Percentiles rank a stretch among this genome's conserved stretches.
Conservation (phyloP, 768 basidiomycete species). For the Infundibulicybe gibba region DNA sequence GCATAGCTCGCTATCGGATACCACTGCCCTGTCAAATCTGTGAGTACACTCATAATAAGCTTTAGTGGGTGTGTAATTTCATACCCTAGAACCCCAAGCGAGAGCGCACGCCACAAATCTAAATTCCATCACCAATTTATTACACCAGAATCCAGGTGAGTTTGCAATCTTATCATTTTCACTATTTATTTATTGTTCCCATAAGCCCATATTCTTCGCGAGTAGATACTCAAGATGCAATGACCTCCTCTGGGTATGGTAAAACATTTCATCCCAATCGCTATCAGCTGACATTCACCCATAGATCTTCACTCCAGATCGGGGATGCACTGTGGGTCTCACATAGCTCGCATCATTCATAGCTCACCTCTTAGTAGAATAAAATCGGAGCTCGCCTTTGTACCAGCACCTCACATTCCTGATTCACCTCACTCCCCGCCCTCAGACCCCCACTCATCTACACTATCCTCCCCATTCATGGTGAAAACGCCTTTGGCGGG, state of each 20-base stretch:
- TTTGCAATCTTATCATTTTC: not conserved
- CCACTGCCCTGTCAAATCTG: not conserved
- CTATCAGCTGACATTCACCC: conserved; percentile 1
- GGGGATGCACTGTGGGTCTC: not conserved
- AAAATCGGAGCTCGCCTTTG: conserved; percentile 14
- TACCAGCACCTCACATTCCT: conserved; percentile 19
- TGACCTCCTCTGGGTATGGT: not conserved
- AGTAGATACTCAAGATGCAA: conserved; percentile 6
- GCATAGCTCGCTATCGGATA: not conserved
- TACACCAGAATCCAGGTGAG: conserved; percentile 47
- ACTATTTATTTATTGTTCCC: not conserved
- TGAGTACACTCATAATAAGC: not conserved
- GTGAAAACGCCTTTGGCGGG: conserved; percentile 30
- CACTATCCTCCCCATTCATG: conserved; percentile 46
- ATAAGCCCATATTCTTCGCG: conserved; percentile 13
- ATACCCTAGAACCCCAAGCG: conserved; percentile 7
- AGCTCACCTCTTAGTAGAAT: conserved; percentile 7
- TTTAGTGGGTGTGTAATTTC: not conserved
- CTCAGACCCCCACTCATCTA: conserved; percentile 22
- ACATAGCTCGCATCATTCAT: not conserved
- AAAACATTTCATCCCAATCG: conserved; percentile 6
- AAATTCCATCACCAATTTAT: conserved; percentile 29
- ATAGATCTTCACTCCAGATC: not conserved
- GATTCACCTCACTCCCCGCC: conserved; percentile 24
- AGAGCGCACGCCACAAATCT: conserved; percentile 10